Percentiles rank a stretch among this genome's conserved stretches.
These are phyloP conservation scores for Dalbergia cultrata DNA, from an alignment of 306 rosid species.

Conservation along the genomic window DNA sequence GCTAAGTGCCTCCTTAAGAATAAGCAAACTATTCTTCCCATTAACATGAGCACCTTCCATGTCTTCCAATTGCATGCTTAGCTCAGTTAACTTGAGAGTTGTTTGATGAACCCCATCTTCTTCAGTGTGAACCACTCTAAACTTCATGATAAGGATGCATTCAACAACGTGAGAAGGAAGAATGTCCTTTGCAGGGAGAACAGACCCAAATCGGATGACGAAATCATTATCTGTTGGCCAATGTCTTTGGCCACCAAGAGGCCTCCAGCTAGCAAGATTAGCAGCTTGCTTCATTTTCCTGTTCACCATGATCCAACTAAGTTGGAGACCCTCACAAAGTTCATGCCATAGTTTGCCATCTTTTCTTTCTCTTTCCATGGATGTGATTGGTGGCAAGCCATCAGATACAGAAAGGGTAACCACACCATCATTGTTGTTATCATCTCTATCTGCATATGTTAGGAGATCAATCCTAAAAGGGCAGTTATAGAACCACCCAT, in stretches of 20 bases:
- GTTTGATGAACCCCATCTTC: conserved; percentile 66
- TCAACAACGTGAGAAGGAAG: conserved; percentile 84
- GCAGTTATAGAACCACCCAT: conserved; percentile 88
- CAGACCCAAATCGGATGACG: conserved; percentile 81
- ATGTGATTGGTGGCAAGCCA: conserved; percentile 76
- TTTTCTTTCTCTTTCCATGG: conserved; percentile 84
- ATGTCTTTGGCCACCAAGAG: conserved; percentile 89
- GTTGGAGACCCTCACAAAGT: conserved; percentile 80
- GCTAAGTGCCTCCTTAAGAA: conserved; percentile 81
- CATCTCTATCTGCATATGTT: conserved; percentile 66
- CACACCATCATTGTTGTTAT: conserved; percentile 62
- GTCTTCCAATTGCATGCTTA: conserved; percentile 94
- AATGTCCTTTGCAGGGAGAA: conserved; percentile 81
- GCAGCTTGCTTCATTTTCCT: conserved; percentile 82
- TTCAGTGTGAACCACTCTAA: conserved; percentile 68
- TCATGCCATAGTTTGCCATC: conserved; percentile 88
- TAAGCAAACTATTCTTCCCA: conserved; percentile 82
- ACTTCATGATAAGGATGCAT: conserved; percentile 87
- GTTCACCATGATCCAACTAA: conserved; percentile 89
- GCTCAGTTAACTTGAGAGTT: conserved; percentile 71
- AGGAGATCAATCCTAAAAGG: conserved; percentile 90
- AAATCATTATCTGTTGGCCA: conserved; percentile 95
- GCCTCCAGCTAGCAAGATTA: conserved; percentile 92
- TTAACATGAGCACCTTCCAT: conserved; percentile 85
- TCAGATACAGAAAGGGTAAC: conserved; percentile 79